Evolutionary conservation across 495 filamentous ascomycete genomes (phyloP), one percentile per base, ranked within the genome.

Genomic region (Xeromyces bisporus): DNA sequence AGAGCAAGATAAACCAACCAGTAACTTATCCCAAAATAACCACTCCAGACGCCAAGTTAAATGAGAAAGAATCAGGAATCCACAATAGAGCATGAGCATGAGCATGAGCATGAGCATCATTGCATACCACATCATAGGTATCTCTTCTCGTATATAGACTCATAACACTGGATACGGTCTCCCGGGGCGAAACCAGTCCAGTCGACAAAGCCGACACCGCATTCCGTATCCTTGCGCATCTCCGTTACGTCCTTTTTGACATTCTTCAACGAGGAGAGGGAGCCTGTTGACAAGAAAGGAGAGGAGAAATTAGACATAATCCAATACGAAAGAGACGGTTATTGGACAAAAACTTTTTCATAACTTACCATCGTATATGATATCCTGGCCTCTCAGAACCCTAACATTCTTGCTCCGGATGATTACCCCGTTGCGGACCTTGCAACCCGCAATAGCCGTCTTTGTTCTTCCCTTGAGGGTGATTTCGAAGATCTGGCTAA

Each of bases 201-300:
- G 23, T 58, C 64, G 6, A 77, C 70, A 43, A 99, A 93, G 23
- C 66, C 71, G 36, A 99, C 77, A 30, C 91, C 91, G 44, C 91
- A 99, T 50, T 99, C 91, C 25, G 62, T 72, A 24, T 81, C 85
- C 62, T 92, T 96, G 43, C 72, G 75, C 72, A 87, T 85, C 45
- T 92, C 80, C 6, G 60, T 59, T 5, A 85, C 75, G 45, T 93
- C 81, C 41, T 92, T 89, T 66, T 96, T 91, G 48, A 79, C 70
- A 41, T 87, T 78, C 61, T 89, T 96, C 18, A 99, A 69, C 2
- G 78, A 80, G 12, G 69, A 60, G 9, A 96, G 64, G 6, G 64
- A 58, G 33, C 86, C 86, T 92, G 28, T 21, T n/a, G n/a, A n/a
- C n/a, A 21, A 9, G 5, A 21, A 21, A 5, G 20, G 4, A 21